Base-by-base conservation (phyloP, 2,329 filamentous ascomycete genomes). In the Dactylellina haptotyla region DNA sequence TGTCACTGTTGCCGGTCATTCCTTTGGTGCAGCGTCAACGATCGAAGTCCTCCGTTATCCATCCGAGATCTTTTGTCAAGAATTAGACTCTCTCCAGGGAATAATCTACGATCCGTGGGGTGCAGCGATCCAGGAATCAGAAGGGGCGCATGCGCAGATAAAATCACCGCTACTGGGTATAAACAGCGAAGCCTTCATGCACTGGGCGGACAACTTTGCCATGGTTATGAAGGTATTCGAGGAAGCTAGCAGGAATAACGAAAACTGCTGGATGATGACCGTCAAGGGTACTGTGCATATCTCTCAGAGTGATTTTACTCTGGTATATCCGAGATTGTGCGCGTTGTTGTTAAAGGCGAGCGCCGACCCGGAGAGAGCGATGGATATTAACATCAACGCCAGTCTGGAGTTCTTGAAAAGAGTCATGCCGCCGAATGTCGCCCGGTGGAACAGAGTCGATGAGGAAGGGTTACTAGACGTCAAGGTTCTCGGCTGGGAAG, bases 51-150 rank as follows among this genome's bases (percentile, higher is more conserved):
- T 89, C 32, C 82, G 88, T 18, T 82, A 86, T 56, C 79, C 81
- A 25, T 82, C 86, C 20, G 81, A 84, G 9, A 32, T 66, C 12
- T 66, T 66, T 20, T 87, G 89, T 70, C 76, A 81, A 6, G 88
- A 86, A 79, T 81, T 90, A 20, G 83, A 85, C 2, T 87, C 89
- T 77, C 32, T 64, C 45, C 54, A 57, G 30, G 88, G 87, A 1
- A 86, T 90, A 64, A 84, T 89, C 25, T 87, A 90, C 67, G 88
- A 90, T 75, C 85, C 87, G 5, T 90, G 88, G 88, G 88, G 84
- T 2, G 80, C 81, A 76, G 86, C 79, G 78, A 85, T 76, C 76
- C 83, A 75, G 76, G 80, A 76, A 75, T 83, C 61, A 79, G 82
- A 84, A 28, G 81, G 83, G 16, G 77, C 82, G 2, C 81, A 85